Conservation (phyloP, 2,329 filamentous ascomycete genomes). For the Ophiostoma angusticollis region DNA sequence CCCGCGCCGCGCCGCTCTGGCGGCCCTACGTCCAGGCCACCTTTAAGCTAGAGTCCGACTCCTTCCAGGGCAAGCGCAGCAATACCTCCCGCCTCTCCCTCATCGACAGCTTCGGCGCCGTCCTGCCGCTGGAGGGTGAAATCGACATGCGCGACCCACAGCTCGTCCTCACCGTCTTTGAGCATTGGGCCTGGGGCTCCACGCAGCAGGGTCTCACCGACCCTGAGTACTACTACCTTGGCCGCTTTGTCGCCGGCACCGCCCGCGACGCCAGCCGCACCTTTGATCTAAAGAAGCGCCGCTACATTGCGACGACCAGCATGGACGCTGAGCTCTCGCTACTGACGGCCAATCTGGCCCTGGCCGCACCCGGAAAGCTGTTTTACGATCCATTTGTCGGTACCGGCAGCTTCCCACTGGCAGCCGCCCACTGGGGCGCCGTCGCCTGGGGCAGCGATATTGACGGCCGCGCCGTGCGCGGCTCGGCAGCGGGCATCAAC, state of each 20-base stretch:
- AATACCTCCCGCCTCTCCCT: conserved; percentile 52
- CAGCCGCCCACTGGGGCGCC: conserved; percentile 82
- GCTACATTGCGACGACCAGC: conserved; percentile 89
- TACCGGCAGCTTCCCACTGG: conserved; percentile 83
- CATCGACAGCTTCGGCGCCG: conserved; percentile 64
- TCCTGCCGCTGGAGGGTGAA: conserved; percentile 63
- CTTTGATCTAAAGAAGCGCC: conserved; percentile 84
- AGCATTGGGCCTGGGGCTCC: conserved; percentile 57
- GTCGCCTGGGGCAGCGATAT: conserved; percentile 80
- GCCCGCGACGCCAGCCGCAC: conserved; percentile 54
- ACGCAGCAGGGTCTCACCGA: conserved; percentile 34
- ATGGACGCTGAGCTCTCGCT: conserved; percentile 95
- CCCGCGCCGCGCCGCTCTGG: conserved; percentile 53
- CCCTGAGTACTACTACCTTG: conserved; percentile 55
- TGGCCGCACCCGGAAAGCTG: conserved; percentile 68
- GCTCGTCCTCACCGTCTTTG: conserved; percentile 66
- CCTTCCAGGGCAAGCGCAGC: conserved; percentile 62
- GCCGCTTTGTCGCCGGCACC: conserved; percentile 55
- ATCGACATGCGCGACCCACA: conserved; percentile 66
- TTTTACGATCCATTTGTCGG: conserved; percentile 95
- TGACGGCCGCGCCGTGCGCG: conserved; percentile 77
- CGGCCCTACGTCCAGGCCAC: conserved; percentile 46
- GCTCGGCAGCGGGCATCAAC: conserved; percentile 41
- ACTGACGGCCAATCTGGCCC: conserved; percentile 80
- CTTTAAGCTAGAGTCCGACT: conserved; percentile 77